phyloP scores from a whole-genome alignment of 1,284 basidiomycete genomes.

The Wallemia mellicola region DNA sequence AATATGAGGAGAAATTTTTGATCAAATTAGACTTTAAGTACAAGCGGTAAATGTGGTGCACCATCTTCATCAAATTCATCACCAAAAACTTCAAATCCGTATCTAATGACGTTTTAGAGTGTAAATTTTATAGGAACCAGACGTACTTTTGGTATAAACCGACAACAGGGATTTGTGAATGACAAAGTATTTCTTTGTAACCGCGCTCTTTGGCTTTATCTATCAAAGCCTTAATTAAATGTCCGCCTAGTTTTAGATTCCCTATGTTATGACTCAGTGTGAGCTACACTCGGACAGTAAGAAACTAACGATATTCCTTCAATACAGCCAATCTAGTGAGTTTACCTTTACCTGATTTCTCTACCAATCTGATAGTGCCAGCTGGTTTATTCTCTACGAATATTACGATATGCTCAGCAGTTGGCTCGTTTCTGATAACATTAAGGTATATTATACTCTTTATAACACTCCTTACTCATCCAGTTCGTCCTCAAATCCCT shows the following conservation, averaged over 20 bases:
- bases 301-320: background rate
- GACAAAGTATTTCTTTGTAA: background rate
- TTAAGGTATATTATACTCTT: background rate
- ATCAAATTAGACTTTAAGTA: background rate
- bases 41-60: background rate
- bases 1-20: background rate
- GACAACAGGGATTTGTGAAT: background rate
- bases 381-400: background rate
- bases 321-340: background rate
- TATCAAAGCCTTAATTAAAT: background rate
- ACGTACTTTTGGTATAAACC: background rate
- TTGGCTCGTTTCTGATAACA: background rate
- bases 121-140: background rate
- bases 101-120: background rate
- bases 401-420: background rate
- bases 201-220: background rate
- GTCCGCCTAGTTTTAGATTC: background rate
- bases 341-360: background rate
- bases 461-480: background rate
- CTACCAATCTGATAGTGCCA: background rate
- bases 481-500: background rate
- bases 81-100: background rate
- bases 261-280: background rate
- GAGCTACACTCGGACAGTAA: background rate
- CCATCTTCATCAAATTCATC: background rate